phyloP scores from a whole-genome alignment of 176 grass and related monocot genomes.

The Phoenix roebelenii region DNA sequence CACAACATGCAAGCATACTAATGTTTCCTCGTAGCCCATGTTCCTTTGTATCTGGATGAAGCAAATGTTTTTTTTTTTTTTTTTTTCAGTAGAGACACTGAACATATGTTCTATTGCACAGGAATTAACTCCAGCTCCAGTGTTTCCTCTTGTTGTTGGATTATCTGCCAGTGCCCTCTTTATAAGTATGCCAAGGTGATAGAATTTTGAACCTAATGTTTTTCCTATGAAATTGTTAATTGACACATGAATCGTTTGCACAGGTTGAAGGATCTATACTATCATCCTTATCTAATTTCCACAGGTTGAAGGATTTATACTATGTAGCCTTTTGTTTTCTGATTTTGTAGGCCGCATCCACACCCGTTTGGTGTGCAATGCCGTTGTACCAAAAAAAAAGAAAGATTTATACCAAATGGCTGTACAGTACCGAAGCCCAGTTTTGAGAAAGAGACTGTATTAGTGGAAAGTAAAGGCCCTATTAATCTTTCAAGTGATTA shows the following conservation, averaged over 20 bases:
- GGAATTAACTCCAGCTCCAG: slow-evolving; percentile 46
- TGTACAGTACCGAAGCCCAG: slow-evolving; percentile 28
- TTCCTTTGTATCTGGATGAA: no score
- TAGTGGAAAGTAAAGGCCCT: not conserved
- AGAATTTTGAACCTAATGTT: slow-evolving; percentile 12
- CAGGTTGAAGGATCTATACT: slow-evolving; percentile 39
- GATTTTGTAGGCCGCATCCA: no score
- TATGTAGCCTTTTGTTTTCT: no score
- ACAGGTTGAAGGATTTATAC: slow-evolving; percentile 43
- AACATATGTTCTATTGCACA: not conserved
- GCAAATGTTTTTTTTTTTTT: no score
- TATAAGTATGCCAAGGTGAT: slow-evolving; percentile 86
- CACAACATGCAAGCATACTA: no score
- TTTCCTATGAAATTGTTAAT: no score
- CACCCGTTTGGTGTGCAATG: no score
- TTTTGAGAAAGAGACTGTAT: slow-evolving; percentile 62
- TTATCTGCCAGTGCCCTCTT: slow-evolving; percentile 57
- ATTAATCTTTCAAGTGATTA: no score
- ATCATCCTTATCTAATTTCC: not conserved
- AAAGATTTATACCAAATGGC: slow-evolving; percentile 58
- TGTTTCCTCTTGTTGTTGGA: slow-evolving; percentile 73
- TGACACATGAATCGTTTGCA: no score
- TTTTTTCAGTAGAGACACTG: not conserved
- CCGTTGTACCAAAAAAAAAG: slow-evolving; percentile 8
- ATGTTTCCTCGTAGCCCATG: no score